Base-by-base conservation (phyloP, 768 basidiomycete genomes). In the Sistotremastrum niveocremeum region DNA sequence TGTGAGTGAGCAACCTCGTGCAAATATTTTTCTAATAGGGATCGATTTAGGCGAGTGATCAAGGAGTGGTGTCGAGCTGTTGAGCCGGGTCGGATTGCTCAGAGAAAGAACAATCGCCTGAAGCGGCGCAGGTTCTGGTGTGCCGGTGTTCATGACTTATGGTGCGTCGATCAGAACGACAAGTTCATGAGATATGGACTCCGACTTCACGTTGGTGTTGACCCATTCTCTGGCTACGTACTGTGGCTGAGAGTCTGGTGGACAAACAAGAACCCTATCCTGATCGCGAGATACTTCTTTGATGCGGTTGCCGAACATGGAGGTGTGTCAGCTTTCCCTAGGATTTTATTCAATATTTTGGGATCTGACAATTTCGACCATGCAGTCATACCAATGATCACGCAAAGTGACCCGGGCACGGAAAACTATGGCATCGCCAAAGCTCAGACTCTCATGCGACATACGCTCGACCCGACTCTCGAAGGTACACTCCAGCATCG, bases 401-500 rank as follows among this genome's bases (percentile, higher is more conserved):
- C 69, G 0, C 69, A 69, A 46, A 70, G 67, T 45, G 69, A 73
- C 51, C 63, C 56, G 1, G 71, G 70, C 0, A 41, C 55, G 0
- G 68, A 72, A 44, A 74, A 74, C 46, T 61, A 62, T 49, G 60
- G 65, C 0, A 57, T 72, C 30, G 73, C 71, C 1, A 74, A 74
- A 53, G 55, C 54, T 0, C 69, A 73, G 0, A 71, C 72, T 0
- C 33, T 52, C 0, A 51, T 69, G 0, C 61, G 65, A 0, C 72
- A 73, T 5, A 37, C 34, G 0, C 60, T 65, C 6, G 71, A 76
- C 47, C 65, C 71, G 0, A 34, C 46, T 0, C 57, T 75, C 0
- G 5, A 7, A 0, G 65, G 58, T 0, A 66, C 61, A 0, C 43
- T 69, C 0, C 72, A 73, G 44, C 72, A 76, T 41, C 51, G 58